Evolutionary conservation across 2,329 filamentous ascomycete genomes (phyloP).

Genomic region (Aspergillus sp.): DNA sequence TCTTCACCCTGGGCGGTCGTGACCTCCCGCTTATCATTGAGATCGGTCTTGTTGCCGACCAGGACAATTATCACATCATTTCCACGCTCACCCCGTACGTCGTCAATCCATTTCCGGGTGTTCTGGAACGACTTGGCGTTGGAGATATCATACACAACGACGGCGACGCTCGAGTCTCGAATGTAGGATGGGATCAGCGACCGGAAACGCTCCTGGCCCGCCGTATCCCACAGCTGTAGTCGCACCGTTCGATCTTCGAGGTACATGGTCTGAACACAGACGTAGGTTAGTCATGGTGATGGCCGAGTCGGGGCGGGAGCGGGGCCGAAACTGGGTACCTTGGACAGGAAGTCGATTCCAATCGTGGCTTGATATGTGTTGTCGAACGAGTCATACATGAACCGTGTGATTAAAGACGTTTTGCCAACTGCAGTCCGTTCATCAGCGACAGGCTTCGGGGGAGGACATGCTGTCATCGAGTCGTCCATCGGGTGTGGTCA

Average conservation of each 20-base stretch:
- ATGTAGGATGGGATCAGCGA: constrained; percentile 98
- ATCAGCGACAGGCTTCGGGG: constrained; percentile 14
- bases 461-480: constrained; percentile 3
- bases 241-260: constrained; percentile 97
- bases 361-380: constrained; percentile 99
- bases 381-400: constrained; percentile 99
- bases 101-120: constrained; percentile 98
- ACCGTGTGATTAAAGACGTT: constrained; percentile 95
- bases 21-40: constrained; percentile 97
- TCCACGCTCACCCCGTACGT: constrained; percentile 91
- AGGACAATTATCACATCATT: constrained; percentile 99
- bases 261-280: constrained; percentile 79
- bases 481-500: constrained; percentile 20
- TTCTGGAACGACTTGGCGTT: constrained; percentile 98
- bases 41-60: constrained; percentile 98
- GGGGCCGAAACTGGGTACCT: constrained; percentile 56
- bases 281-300: constrained; percentile 6
- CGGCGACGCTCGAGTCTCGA: constrained; percentile 93
- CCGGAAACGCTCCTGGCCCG: constrained; percentile 94
- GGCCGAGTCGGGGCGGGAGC: not conserved
- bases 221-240: constrained; percentile 97
- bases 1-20: constrained; percentile 96
- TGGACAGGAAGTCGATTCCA: constrained; percentile 98
- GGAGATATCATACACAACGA: constrained; percentile 98
- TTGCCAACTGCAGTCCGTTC: constrained; percentile 71